Evolutionary conservation across 73 alveolate genomes (phyloP), one percentile per base, ranked within the genome.

Genomic region (Symbiodinium pilosum): DNA sequence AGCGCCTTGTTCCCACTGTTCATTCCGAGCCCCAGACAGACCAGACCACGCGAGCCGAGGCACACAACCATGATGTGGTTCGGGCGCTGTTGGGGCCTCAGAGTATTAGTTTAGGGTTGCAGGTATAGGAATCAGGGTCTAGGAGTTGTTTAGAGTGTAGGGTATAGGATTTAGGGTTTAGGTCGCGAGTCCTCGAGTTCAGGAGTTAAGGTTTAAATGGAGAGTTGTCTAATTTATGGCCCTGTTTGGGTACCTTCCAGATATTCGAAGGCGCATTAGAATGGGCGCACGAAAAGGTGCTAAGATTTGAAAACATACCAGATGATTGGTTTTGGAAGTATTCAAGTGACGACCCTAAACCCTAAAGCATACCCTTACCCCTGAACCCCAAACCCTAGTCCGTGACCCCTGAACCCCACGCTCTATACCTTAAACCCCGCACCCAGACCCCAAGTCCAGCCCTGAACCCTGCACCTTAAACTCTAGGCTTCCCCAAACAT

Each of bases 41-140:
- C n/a, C n/a, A n/a, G n/a, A n/a, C n/a, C n/a, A n/a, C n/a, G n/a
- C n/a, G n/a, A n/a, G 0, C 59, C 41, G 56, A 88, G 95, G 95
- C 95, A 5, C 95, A 88, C 71, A 88, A 88, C 43, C 86, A 88
- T 30, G 95, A 88, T 41, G 95, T 88, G 43, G 95, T 88, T 5
- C 95, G 95, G 14, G 95, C 95, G 24, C 43, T 73, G 85, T 30
- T 30, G 43, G 30, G 43, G 21, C n/a, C 56, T 42, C 42, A 40
- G 26, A 28, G 88, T 39, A 2, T 32, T 0, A 6, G 28, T n/a
- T 28, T 32, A 0, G 44, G 43, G 85, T 12, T 69, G 24, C 43
- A 30, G 84, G n/a, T n/a, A n/a, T n/a, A n/a, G n/a, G n/a, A n/a
- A n/a, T n/a, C n/a, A n/a, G 41, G 84, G 36, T 4, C 32, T 64